These are phyloP conservation scores for Linnemannia exigua DNA, from an alignment of 192 early-diverging fungal genomes.

Conservation along the genomic window DNA sequence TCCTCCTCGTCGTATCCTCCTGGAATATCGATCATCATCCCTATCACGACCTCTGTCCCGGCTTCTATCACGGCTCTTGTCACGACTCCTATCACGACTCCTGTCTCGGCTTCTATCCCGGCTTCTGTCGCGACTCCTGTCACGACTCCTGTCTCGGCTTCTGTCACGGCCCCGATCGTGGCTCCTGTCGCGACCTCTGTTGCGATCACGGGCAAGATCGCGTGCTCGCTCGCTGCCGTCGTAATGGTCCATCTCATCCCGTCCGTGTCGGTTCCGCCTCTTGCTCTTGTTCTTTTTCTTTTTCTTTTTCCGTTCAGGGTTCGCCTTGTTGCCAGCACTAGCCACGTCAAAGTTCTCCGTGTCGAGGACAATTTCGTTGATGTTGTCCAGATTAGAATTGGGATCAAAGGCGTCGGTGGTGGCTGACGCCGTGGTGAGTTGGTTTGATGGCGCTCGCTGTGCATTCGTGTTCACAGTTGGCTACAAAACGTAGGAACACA, in stretches of 20 bases:
- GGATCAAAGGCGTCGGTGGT: neutral
- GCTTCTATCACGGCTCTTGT: constrained; percentile 4
- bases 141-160: constrained; percentile 14
- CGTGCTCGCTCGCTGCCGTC: constrained; percentile 41
- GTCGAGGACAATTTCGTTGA: constrained; percentile 52
- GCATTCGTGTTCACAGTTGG: neutral
- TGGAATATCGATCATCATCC: constrained; percentile 26
- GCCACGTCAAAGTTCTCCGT: constrained; percentile 23
- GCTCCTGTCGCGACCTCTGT: constrained; percentile 23
- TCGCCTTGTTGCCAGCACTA: neutral
- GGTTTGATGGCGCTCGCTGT: neutral
- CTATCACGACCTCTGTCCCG: constrained; percentile 14
- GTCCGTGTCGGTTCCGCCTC: constrained; percentile 8
- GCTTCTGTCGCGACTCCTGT: neutral
- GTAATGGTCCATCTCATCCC: constrained; percentile 31
- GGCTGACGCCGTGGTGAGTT: neutral
- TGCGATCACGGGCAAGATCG: constrained; percentile 24
- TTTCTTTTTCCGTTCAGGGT: constrained; percentile 34
- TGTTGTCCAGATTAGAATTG: constrained; percentile 39
- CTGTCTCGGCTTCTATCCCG: constrained; percentile 7
- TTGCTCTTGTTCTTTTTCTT: constrained; percentile 41
- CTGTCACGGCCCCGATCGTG: constrained; percentile 19
- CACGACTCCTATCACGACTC: constrained; percentile 2
- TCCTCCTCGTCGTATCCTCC: constrained; percentile 9
- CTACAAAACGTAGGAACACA: neutral